Evolutionary conservation across 164 flowering plant species (phyloP).

Genomic region (Dillenia turbinata): DNA sequence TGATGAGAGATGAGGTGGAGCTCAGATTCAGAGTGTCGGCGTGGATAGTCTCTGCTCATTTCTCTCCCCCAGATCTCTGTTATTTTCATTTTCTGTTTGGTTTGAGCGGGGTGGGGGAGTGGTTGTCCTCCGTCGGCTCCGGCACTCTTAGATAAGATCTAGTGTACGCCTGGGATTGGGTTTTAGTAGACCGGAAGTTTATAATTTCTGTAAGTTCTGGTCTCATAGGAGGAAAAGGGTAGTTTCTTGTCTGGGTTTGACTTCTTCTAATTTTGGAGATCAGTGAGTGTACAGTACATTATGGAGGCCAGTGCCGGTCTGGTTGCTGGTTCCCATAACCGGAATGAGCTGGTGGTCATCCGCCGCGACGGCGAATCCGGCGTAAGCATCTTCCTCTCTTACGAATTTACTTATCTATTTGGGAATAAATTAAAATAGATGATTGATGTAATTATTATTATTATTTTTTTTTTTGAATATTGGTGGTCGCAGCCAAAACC

Average conservation of each 20-base stretch:
- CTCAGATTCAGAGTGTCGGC: too few relatives aligned
- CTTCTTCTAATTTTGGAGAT: not conserved
- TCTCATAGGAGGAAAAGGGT: conserved; percentile 3
- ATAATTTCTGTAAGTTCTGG: too few relatives aligned
- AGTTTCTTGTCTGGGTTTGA: conserved; percentile 1
- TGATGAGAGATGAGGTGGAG: too few relatives aligned
- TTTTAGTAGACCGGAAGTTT: too few relatives aligned
- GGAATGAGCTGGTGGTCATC: conserved; percentile 58
- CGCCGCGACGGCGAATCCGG: conserved; percentile 42
- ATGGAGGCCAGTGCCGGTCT: conserved; percentile 65
- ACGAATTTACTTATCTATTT: not conserved
- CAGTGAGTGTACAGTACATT: not conserved
- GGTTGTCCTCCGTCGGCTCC: too few relatives aligned
- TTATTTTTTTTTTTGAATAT: not conserved
- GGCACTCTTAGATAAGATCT: too few relatives aligned
- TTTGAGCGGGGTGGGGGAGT: too few relatives aligned
- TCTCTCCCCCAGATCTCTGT: too few relatives aligned
- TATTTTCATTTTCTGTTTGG: too few relatives aligned
- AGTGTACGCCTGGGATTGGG: too few relatives aligned
- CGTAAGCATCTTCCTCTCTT: conserved; percentile 19
- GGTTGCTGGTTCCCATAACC: conserved; percentile 61
- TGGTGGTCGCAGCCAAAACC: conserved; percentile 30
- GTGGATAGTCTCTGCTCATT: too few relatives aligned
- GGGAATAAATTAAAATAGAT: not conserved
- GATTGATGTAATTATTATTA: conserved; percentile 4